These are phyloP conservation scores for Gracilariopsis chorda DNA, from an alignment of 23 red algal genomes.

Conservation along the genomic window DNA sequence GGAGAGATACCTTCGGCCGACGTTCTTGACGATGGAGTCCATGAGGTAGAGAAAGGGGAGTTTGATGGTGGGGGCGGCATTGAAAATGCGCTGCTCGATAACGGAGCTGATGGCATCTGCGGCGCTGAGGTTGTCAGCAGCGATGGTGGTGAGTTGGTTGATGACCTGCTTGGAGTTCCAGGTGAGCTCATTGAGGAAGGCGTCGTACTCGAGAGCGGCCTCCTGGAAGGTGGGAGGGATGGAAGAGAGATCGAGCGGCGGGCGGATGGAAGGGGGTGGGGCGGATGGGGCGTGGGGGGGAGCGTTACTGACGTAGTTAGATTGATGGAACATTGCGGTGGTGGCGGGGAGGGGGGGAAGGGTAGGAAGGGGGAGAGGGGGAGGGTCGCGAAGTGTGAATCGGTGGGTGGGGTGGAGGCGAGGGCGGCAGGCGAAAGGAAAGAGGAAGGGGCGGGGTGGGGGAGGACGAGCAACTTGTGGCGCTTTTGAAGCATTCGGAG, in stretches of 20 bases:
- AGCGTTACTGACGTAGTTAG: neutral
- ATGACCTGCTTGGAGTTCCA: slow-evolving; percentile 88
- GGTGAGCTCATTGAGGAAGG: slow-evolving; percentile 76
- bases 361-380: neutral
- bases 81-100: slow-evolving; percentile 72
- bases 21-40: slow-evolving; percentile 89
- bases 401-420: neutral
- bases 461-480: neutral
- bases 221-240: slow-evolving; percentile 14
- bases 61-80: slow-evolving; percentile 45
- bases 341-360: neutral
- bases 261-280: neutral
- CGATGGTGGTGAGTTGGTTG: slow-evolving; percentile 75
- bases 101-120: slow-evolving; percentile 51
- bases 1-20: slow-evolving; percentile 61
- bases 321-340: neutral
- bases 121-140: slow-evolving; percentile 66
- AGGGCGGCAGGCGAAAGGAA: neutral
- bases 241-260: slow-evolving; percentile 21
- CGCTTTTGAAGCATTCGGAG: neutral
- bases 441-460: neutral
- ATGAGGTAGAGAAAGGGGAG: slow-evolving; percentile 84
- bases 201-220: slow-evolving; percentile 71
- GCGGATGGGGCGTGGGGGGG: neutral
- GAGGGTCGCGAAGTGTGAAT: neutral